phyloP scores from a whole-genome alignment of 2,329 filamentous ascomycete species.

The Pseudocercospora pini-densiflorae region DNA sequence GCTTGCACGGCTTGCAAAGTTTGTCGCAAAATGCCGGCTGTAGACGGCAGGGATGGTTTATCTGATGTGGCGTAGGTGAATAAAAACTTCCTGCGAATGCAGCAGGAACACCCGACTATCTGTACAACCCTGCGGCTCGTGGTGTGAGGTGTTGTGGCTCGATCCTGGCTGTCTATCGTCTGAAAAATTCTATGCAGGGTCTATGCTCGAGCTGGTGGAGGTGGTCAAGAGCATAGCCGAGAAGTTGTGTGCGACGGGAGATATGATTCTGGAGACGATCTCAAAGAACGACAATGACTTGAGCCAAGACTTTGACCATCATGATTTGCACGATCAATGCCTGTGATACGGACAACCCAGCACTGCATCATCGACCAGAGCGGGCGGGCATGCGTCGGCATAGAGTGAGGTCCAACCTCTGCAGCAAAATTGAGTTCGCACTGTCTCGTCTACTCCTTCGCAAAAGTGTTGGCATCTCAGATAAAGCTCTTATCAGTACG shows the following conservation, averaged over 20 bases:
- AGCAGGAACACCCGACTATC: constrained; percentile 22
- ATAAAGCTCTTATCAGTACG: constrained; percentile 1
- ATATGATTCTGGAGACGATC: neutral
- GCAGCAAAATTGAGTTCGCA: neutral
- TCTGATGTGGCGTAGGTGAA: constrained; percentile 10
- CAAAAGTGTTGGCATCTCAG: constrained; percentile 1
- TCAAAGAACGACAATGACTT: too few species aligned
- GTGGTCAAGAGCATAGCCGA: neutral
- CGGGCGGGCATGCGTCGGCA: constrained; percentile 10
- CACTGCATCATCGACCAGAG: neutral
- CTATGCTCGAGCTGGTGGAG: constrained; percentile 15
- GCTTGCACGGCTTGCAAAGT: constrained; percentile 8
- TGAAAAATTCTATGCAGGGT: constrained; percentile 17
- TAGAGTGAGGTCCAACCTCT: constrained; percentile 11
- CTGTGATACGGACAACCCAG: neutral
- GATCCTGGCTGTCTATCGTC: constrained; percentile 7
- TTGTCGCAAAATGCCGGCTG: neutral
- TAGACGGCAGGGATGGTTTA: neutral
- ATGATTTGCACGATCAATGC: neutral
- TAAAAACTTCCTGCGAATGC: constrained; percentile 2
- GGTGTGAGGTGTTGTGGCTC: constrained; percentile 20
- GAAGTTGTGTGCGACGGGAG: neutral
- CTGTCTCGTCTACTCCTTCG: neutral
- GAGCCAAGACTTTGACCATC: neutral
- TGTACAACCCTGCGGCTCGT: constrained; percentile 6